phyloP scores from a whole-genome alignment of 2,329 filamentous ascomycete genomes.

The Cytospora leucostoma region DNA sequence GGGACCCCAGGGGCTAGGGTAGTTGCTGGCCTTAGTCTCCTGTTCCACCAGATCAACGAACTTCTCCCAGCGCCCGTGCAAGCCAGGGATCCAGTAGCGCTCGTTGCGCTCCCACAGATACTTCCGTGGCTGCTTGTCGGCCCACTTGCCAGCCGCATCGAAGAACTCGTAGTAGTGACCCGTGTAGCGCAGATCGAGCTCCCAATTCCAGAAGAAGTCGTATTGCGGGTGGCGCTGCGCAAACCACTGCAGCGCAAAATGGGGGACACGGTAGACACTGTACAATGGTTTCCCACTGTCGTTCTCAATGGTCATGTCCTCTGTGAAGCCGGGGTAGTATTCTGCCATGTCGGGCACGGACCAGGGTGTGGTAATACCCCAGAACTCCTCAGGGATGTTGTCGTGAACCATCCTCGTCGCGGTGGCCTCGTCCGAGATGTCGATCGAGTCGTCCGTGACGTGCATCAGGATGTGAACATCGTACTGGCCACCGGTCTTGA shows the following conservation, averaged over 20 bases:
- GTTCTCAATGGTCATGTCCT: constrained; percentile 66
- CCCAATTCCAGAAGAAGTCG: constrained; percentile 85
- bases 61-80: constrained; percentile 66
- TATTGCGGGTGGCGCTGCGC: constrained; percentile 76
- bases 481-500: constrained; percentile 79
- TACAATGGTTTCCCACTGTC: constrained; percentile 48
- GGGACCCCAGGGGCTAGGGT: constrained; percentile 68
- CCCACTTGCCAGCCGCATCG: constrained; percentile 63
- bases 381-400: constrained; percentile 54
- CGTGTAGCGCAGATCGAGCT: constrained; percentile 77
- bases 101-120: constrained; percentile 74
- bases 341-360: constrained; percentile 72
- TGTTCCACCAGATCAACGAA: constrained; percentile 66
- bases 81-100: constrained; percentile 70
- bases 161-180: constrained; percentile 82
- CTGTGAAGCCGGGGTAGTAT: constrained; percentile 73
- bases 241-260: constrained; percentile 66
- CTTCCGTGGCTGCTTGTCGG: constrained; percentile 67
- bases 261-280: constrained; percentile 52
- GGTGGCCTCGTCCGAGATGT: constrained; percentile 57
- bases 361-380: constrained; percentile 73
- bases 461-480: constrained; percentile 79
- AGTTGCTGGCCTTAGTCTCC: constrained; percentile 49
- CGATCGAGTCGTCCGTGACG: constrained; percentile 66
- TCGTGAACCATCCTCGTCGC: constrained; percentile 53